These are phyloP conservation scores for Fusarium sp. DNA, from an alignment of 2,329 filamentous ascomycete species.

Conservation along the genomic window DNA sequence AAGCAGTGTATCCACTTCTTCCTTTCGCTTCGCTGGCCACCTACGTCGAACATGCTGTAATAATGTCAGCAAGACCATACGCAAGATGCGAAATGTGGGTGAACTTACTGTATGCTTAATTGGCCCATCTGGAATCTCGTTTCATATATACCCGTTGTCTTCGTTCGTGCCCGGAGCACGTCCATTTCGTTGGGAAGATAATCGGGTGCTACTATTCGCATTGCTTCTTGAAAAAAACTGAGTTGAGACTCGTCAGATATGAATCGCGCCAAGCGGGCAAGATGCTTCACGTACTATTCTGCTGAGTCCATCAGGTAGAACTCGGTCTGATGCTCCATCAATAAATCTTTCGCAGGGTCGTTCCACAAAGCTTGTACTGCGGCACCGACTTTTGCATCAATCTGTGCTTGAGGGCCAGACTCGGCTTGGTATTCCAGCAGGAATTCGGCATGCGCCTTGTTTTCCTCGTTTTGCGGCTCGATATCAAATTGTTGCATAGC, in stretches of 20 bases:
- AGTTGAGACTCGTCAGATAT: constrained; percentile 13
- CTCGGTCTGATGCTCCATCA: constrained; percentile 95
- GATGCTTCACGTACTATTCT: constrained; percentile 78
- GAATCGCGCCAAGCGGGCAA: neutral
- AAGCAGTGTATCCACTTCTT: constrained; percentile 99
- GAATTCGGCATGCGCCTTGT: constrained; percentile 80
- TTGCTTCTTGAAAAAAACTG: constrained; percentile 96
- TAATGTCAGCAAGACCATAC: constrained; percentile 35
- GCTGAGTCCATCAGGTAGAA: constrained; percentile 99
- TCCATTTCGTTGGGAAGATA: constrained; percentile 96
- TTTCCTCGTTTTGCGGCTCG: constrained; percentile 76
- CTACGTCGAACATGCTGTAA: constrained; percentile 96
- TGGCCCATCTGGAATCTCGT: constrained; percentile 99
- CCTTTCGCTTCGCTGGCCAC: constrained; percentile 93
- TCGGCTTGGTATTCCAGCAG: constrained; percentile 90
- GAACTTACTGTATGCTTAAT: constrained; percentile 93
- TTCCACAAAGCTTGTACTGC: constrained; percentile 91
- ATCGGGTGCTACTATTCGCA: constrained; percentile 82
- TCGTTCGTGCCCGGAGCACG: constrained; percentile 93
- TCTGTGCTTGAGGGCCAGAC: constrained; percentile 85
- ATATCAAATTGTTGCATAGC: constrained; percentile 95
- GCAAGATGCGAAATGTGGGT: neutral
- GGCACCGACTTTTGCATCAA: constrained; percentile 82
- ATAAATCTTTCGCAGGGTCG: constrained; percentile 81
- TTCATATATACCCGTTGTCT: constrained; percentile 99